Conservation (phyloP, 2,329 filamentous ascomycete genomes). For the Aplosporella prunicola region DNA sequence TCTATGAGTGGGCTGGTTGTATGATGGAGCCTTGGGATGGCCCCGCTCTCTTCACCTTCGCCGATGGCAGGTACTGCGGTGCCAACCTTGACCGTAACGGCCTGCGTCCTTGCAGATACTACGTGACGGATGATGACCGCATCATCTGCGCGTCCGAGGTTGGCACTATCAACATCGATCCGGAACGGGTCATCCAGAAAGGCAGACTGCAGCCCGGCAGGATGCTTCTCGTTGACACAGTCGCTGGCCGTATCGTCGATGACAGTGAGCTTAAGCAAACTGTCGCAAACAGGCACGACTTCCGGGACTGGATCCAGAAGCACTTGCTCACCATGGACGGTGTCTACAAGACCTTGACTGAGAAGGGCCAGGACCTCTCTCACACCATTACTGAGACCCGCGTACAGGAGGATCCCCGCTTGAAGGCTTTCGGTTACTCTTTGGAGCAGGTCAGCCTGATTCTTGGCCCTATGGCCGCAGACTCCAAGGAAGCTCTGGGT, state of each 20-base stretch:
- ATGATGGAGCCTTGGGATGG: slow-evolving; percentile 99
- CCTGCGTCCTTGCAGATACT: slow-evolving; percentile 90
- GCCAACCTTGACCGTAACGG: slow-evolving; percentile 95
- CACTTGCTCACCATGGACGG: slow-evolving; percentile 74
- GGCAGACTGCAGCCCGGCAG: slow-evolving; percentile 87
- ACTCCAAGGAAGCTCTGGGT: slow-evolving; percentile 92
- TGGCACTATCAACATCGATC: slow-evolving; percentile 83
- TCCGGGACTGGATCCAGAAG: slow-evolving; percentile 77
- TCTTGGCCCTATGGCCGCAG: slow-evolving; percentile 89
- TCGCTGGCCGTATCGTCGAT: slow-evolving; percentile 85
- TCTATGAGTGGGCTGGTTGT: slow-evolving; percentile 97
- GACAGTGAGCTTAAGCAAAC: slow-evolving; percentile 85
- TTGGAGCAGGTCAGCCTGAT: slow-evolving; percentile 90
- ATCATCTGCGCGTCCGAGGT: slow-evolving; percentile 97
- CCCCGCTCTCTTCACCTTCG: slow-evolving; percentile 92
- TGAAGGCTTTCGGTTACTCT: slow-evolving; percentile 87
- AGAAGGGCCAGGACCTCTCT: slow-evolving; percentile 53
- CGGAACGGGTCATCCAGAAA: slow-evolving; percentile 84
- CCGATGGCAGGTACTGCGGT: slow-evolving; percentile 92
- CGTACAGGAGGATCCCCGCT: slow-evolving; percentile 73
- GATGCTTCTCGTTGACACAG: slow-evolving; percentile 91
- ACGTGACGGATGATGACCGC: slow-evolving; percentile 90
- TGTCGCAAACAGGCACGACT: slow-evolving; percentile 79
- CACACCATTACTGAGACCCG: slow-evolving; percentile 57
- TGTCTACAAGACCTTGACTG: slow-evolving; percentile 53